Evolutionary conservation across 1,284 basidiomycete genomes (phyloP).

Genomic region (Fomitopsis pinicola): DNA sequence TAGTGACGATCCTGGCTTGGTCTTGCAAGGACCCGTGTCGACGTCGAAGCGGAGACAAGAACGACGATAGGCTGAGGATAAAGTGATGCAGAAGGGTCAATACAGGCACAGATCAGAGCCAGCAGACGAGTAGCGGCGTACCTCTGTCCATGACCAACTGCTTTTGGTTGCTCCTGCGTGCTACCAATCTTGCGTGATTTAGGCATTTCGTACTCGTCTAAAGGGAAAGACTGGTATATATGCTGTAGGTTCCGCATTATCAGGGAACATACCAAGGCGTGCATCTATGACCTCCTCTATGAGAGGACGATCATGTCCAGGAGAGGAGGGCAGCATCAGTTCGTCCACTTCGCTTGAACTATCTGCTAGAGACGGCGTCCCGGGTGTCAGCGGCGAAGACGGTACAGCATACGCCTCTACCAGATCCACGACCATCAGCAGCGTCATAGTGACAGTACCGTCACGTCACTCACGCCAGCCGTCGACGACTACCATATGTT

Average conservation of each 20-base stretch:
- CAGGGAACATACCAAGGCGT: constrained; percentile 38
- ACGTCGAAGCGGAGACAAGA: constrained; percentile 29
- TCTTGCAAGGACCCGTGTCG: constrained; percentile 4
- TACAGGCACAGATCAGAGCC: not conserved
- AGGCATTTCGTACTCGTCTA: constrained; percentile 34
- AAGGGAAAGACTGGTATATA: not conserved
- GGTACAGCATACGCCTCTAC: constrained; percentile 13
- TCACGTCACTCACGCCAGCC: constrained; percentile 46
- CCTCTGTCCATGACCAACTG: constrained; percentile 15
- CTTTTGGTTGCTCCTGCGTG: constrained; percentile 18
- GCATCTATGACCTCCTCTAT: constrained; percentile 30
- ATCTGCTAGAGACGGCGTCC: constrained; percentile 28
- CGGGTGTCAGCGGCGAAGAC: constrained; percentile 22
- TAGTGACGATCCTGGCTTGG: constrained; percentile 21
- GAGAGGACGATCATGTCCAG: constrained; percentile 25
- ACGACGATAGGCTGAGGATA: constrained; percentile 28
- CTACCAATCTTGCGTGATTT: constrained; percentile 18
- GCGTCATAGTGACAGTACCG: not conserved
- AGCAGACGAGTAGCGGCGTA: constrained; percentile 11
- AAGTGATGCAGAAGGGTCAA: constrained; percentile 6
- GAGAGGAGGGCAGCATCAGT: constrained; percentile 41
- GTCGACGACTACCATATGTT: constrained; percentile 50
- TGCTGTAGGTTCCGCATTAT: not conserved
- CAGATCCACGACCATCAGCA: not conserved
- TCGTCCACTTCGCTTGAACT: constrained; percentile 37